Base-by-base conservation (phyloP, 116 monocot genomes). In the Dioscorea cayenensis region DNA sequence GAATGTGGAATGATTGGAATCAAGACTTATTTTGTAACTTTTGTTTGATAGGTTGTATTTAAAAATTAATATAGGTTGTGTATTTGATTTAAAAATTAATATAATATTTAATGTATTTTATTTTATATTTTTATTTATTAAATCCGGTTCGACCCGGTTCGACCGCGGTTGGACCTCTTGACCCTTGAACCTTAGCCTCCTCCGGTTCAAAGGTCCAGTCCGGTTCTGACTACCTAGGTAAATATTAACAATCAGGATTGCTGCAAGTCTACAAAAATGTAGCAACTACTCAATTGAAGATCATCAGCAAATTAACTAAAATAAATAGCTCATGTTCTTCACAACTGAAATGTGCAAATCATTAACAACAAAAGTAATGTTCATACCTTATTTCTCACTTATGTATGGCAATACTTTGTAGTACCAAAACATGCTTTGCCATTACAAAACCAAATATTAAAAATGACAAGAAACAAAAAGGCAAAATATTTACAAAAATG, bases 161-260 rank as follows among this genome's bases (percentile, higher is more conserved):
- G n/a, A n/a, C n/a, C n/a, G n/a, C n/a, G n/a, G n/a, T n/a, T n/a
- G n/a, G n/a, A n/a, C n/a, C n/a, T n/a, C n/a, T n/a, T n/a, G n/a
- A n/a, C n/a, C n/a, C n/a, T n/a, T n/a, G n/a, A n/a, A n/a, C n/a
- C 99, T 66, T 99, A n/a, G n/a, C n/a, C n/a, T n/a, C n/a, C n/a
- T n/a, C n/a, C n/a, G n/a, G n/a, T n/a, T n/a, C n/a, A n/a, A n/a
- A n/a, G n/a, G n/a, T n/a, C n/a, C n/a, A n/a, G n/a, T n/a, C n/a
- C n/a, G n/a, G n/a, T n/a, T n/a, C n/a, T n/a, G 94, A 66, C 74
- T 87, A 63, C 99, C 94, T 62, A 62, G 94, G 99, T 72, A 99
- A 85, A 87, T 99, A 99, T 61, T 91, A 75, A 77, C 99, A 99
- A 81, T 99, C 99, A 60, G 99, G 91, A 75, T 99, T 99, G 82